Evolutionary conservation across 2,329 filamentous ascomycete species (phyloP), one percentile per base, ranked within the genome.

Genomic region (Aspergillus eucalypticola): DNA sequence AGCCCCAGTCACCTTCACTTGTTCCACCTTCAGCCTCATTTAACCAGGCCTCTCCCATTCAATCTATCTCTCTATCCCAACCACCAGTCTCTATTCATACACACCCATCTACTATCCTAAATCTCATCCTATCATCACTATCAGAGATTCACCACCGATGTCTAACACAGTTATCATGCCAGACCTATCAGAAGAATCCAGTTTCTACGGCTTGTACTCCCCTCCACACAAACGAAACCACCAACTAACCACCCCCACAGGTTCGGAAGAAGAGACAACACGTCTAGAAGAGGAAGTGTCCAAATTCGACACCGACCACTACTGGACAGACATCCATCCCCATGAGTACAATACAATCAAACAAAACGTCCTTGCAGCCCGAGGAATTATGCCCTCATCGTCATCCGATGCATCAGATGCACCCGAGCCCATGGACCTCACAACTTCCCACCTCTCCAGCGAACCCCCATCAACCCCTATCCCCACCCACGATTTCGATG

Each of bases 231-330:
- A 46, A 44, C 25, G 11, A 55, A 41, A 5, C 17, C 32, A 35
- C 32, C 11, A 50, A 55, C 10, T 15, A 41, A 32, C 10, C 27
- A 23, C 10, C 17, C 32, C 19, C 54, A 32, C 64, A 90, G 88
- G 88, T 54, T 83, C 86, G 58, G 79, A 83, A 8, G 73, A 81
- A 6, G 78, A 80, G 25, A 78, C 81, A 53, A 68, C 72, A 17
- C 70, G 73, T 1, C 79, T 89, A 0, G 77, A 85, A 65, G 67
- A 75, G n/a, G 79, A 82, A 49, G 83, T 83, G 13, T 70, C 76
- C n/a, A 66, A 68, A 15, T 87, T 88, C 65, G 76, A 87, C 64
- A 73, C 79, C 25, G 66, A 77, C 11, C 68, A 73, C 39, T 88
- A 85, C 81, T 84, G 82, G 80, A 27, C 25, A 27, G 1, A 27